Percentiles rank a stretch among this genome's conserved stretches.
phyloP scores from a whole-genome alignment of 2,329 filamentous ascomycete genomes.

The Pseudopyrenochaeta lycopersici region DNA sequence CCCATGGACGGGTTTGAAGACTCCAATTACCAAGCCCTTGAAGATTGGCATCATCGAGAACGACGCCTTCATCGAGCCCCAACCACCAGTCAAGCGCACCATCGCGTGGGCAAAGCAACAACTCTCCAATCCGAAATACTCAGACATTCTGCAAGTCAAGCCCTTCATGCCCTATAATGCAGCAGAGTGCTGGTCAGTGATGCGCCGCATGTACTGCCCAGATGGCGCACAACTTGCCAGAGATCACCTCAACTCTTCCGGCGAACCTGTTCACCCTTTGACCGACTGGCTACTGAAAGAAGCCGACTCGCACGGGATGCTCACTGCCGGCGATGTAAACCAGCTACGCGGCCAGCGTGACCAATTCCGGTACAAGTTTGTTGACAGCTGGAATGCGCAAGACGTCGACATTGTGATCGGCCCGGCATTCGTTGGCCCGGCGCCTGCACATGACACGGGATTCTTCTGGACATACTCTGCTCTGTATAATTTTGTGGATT shows the following conservation, averaged over 20 bases:
- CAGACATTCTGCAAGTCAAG: slow-evolving; percentile 42
- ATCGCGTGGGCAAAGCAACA: slow-evolving; percentile 45
- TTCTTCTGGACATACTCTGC: slow-evolving; percentile 35
- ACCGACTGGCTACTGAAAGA: slow-evolving; percentile 41
- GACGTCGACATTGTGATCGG: slow-evolving; percentile 31
- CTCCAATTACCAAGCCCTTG: slow-evolving; percentile 26
- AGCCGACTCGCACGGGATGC: slow-evolving; percentile 12
- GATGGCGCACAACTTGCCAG: slow-evolving; percentile 51
- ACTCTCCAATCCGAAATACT: slow-evolving; percentile 12
- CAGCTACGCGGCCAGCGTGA: slow-evolving; percentile 18
- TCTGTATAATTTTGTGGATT: slow-evolving; percentile 30
- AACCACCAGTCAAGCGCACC: slow-evolving; percentile 50
- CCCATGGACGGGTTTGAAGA: slow-evolving; percentile 28
- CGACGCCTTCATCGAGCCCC: slow-evolving; percentile 50
- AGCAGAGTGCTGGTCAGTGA: slow-evolving; percentile 39
- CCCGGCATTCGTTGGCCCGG: slow-evolving; percentile 30
- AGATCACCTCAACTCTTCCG: slow-evolving; percentile 45
- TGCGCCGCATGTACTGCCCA: slow-evolving; percentile 58
- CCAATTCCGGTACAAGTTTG: slow-evolving; percentile 20
- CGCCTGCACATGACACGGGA: slow-evolving; percentile 26
- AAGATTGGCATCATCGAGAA: slow-evolving; percentile 56
- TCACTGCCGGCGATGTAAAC: slow-evolving; percentile 18
- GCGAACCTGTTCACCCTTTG: slow-evolving; percentile 57
- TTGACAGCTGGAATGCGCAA: slow-evolving; percentile 24
- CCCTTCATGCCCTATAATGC: slow-evolving; percentile 45